Evolutionary conservation across 441 rosid species (phyloP), one percentile per base, ranked within the genome.

Genomic region (Pelargonium australe): DNA sequence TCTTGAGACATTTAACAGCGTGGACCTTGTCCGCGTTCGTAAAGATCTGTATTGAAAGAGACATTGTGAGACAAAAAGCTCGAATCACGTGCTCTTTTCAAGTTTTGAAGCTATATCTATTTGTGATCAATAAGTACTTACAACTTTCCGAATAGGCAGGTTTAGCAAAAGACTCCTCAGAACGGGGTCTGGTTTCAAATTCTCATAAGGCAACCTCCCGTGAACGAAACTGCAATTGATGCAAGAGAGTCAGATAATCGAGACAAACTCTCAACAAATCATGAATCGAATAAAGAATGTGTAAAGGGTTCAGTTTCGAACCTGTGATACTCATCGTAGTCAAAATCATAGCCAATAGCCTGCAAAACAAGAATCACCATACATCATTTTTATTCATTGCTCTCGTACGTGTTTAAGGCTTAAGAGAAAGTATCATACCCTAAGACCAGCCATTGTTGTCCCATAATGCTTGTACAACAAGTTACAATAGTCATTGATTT

Each of bases 381-480:
- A 51, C 19, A 51, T 51, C 58, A 51, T 44, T 44, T 7, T 44
- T 7, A 7, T 44, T 44, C 12, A 5, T 13, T 51, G 60, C 16
- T 13, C 13, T 11, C n/a, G 1, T 20, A 20, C 4, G 14, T 12
- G 58, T 5, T 14, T 5, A 16, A 60, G 44, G 19, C 17, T 9
- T 20, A 20, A 20, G 23, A 20, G n/a, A n/a, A n/a, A n/a, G n/a
- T n/a, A n/a, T n/a, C 76, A 72, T 82, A 91, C 97, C 91, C 84
- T 86, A 49, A 91, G 89, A 68, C 97, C 97, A 68, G 97, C 95
- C 93, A 91, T 77, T 66, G 93, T 87, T 2, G 95, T 91, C 0
- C 97, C 97, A 79, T 89, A 91, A 70, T 83, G 67, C 78, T 84
- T 90, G 83, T 95, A 95, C 63, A 87, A 79, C 23, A 81, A 75